Conservation (phyloP, 108 stramenopile genomes). For the Cylindrotheca fusiformis region DNA sequence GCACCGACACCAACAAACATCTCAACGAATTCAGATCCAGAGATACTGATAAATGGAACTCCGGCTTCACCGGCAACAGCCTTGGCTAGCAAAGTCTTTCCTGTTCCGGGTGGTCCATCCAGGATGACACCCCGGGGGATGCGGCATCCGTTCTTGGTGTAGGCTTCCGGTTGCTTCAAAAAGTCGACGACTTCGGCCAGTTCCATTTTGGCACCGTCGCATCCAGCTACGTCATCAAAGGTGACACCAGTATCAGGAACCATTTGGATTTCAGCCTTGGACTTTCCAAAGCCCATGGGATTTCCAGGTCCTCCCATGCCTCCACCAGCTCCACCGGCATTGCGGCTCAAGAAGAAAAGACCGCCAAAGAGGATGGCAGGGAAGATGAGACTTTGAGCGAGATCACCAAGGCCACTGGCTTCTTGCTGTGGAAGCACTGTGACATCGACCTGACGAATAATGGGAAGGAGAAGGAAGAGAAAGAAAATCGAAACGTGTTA, state of each 20-base stretch:
- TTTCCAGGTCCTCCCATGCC: constrained; percentile 72
- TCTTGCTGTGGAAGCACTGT: constrained; percentile 81
- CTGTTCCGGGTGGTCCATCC: constrained; percentile 83
- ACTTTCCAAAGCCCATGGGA: constrained; percentile 87
- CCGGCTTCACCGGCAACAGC: constrained; percentile 98
- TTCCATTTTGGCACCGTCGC: constrained; percentile 93
- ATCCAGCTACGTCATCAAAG: constrained; percentile 97
- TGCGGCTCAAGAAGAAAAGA: constrained; percentile 91
- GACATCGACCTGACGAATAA: constrained; percentile 66
- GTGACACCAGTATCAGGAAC: constrained; percentile 84
- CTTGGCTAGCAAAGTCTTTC: constrained; percentile 93
- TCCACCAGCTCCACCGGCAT: constrained; percentile 53
- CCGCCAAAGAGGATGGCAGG: constrained; percentile 87
- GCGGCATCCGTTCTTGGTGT: constrained; percentile 82
- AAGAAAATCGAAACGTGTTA: not conserved
- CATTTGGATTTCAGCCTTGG: constrained; percentile 89
- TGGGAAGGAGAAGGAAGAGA: not conserved
- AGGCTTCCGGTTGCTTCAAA: constrained; percentile 89
- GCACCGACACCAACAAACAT: constrained; percentile 98
- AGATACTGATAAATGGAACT: constrained; percentile 93
- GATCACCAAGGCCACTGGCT: constrained; percentile 70
- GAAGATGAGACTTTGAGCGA: constrained; percentile 81
- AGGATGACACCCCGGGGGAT: constrained; percentile 83
- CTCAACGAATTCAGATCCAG: constrained; percentile 97
- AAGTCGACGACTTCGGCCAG: constrained; percentile 97